A percentile compares a stretch with the other conserved stretches of the same genome.
phyloP scores from a whole-genome alignment of 1,284 basidiomycete genomes.

The Rhizoctonia solani region DNA sequence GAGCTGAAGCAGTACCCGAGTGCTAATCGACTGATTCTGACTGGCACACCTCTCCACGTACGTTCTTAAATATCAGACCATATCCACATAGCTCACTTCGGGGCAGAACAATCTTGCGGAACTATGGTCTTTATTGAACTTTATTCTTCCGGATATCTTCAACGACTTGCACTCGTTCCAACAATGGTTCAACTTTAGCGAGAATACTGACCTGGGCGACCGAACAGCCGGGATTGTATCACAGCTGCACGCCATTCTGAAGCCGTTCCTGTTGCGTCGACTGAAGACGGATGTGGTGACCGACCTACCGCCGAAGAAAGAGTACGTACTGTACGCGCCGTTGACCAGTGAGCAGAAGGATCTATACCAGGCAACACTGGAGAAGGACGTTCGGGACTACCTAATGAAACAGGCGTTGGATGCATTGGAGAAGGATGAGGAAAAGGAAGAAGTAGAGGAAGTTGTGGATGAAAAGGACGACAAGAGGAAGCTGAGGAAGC shows the following conservation, averaged over 20 bases:
- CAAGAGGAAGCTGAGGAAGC: conserved; percentile 48
- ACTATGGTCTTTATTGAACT: conserved; percentile 94
- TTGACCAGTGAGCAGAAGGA: conserved; percentile 80
- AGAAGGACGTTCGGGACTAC: conserved; percentile 66
- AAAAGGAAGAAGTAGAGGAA: conserved; percentile 41
- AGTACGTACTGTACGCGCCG: conserved; percentile 92
- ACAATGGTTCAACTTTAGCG: conserved; percentile 68
- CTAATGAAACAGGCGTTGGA: conserved; percentile 57
- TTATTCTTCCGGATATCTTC: conserved; percentile 91
- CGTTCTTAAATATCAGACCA: conserved; percentile 42
- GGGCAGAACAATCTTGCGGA: conserved; percentile 89
- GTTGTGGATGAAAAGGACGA: conserved; percentile 46
- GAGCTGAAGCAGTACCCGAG: conserved; percentile 89
- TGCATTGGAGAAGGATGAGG: conserved; percentile 39
- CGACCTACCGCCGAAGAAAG: conserved; percentile 85
- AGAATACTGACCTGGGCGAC: conserved; percentile 49
- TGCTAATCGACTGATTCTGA: conserved; percentile 88
- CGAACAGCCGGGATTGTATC: conserved; percentile 71
- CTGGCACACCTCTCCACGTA: conserved; percentile 91
- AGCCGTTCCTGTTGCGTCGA: conserved; percentile 92
- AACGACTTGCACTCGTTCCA: conserved; percentile 89
- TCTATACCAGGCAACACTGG: conserved; percentile 79
- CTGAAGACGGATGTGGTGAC: conserved; percentile 91
- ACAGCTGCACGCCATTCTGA: conserved; percentile 87
- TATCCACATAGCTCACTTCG: not conserved